A percentile compares a stretch with the other conserved stretches of the same genome.
Conservation (phyloP, 1,284 basidiomycete species). For the Phellopilus nigrolimitatus region DNA sequence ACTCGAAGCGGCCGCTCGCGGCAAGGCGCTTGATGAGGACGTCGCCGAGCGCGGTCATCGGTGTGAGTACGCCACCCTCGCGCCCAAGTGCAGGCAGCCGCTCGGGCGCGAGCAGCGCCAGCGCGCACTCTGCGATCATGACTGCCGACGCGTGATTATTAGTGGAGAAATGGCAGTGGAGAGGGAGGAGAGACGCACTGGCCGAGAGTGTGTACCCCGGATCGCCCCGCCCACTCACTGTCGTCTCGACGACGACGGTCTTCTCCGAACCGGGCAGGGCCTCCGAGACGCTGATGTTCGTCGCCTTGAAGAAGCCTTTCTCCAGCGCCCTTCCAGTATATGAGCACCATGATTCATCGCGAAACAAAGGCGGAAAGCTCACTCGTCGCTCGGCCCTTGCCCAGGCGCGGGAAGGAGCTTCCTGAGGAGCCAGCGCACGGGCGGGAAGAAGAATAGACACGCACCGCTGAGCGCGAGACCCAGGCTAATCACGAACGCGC, state of each 20-base stretch:
- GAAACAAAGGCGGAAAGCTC: constrained; percentile 21
- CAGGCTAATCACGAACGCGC: constrained; percentile 40
- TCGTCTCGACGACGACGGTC: constrained; percentile 54
- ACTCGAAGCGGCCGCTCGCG: constrained; percentile 45
- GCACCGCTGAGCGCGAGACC: constrained; percentile 34
- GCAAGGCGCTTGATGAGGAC: constrained; percentile 62
- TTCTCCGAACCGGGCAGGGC: constrained; percentile 35
- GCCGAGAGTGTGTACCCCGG: constrained; percentile 74
- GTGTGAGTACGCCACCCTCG: constrained; percentile 74
- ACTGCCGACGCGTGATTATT: no score
- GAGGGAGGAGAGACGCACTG: constrained; percentile 35
- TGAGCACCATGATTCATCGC: no score
- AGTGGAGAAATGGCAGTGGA: background rate
- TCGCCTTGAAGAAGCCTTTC: constrained; percentile 51
- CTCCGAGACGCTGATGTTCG: constrained; percentile 51
- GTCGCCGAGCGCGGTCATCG: constrained; percentile 72
- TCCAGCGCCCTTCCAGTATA: constrained; percentile 47
- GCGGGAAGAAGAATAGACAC: constrained; percentile 32
- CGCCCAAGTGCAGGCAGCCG: constrained; percentile 51
- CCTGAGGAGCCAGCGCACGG: constrained; percentile 51
- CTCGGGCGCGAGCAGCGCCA: constrained; percentile 50
- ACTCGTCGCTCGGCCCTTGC: constrained; percentile 60
- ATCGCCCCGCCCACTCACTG: constrained; percentile 64
- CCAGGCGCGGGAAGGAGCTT: constrained; percentile 51
- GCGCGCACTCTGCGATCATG: constrained; percentile 72